phyloP scores from a whole-genome alignment of 495 filamentous ascomycete species.

The Daldinia bambusicola region DNA sequence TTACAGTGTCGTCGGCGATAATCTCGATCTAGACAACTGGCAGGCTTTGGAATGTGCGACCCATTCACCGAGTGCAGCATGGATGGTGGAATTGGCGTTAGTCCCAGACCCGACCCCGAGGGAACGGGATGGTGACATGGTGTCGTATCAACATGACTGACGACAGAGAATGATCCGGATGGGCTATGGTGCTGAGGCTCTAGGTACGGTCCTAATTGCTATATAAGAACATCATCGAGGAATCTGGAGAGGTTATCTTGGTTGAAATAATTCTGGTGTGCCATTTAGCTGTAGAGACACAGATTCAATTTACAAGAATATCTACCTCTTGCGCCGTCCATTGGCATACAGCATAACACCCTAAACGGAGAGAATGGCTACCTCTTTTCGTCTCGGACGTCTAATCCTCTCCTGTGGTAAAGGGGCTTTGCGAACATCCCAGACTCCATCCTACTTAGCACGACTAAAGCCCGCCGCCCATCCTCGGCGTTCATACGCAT shows the following conservation, averaged over 20 bases:
- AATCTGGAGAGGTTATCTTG: not conserved
- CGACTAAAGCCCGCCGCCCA: slow-evolving; percentile 9
- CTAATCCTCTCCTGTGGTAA: not conserved
- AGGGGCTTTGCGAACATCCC: not conserved
- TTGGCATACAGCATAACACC: not conserved
- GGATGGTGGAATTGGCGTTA: not conserved
- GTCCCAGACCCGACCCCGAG: not conserved
- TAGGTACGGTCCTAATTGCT: not conserved
- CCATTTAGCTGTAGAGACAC: not conserved
- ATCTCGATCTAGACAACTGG: slow-evolving; percentile 1
- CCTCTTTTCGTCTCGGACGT: not conserved
- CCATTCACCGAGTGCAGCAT: not conserved
- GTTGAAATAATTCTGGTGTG: not conserved
- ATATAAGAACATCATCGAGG: not conserved
- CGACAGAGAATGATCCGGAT: not conserved
- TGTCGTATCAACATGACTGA: not conserved
- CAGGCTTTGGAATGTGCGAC: not conserved
- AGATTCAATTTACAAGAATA: not conserved
- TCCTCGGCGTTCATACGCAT: not conserved
- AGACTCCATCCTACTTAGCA: not conserved
- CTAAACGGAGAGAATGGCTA: slow-evolving; percentile 6
- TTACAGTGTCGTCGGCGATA: not conserved
- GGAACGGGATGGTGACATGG: not conserved
- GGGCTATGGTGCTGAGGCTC: not conserved
- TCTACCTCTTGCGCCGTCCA: not conserved